Base-by-base conservation (phyloP, 169 alveolate genomes). In the Plasmodium sp. region DNA sequence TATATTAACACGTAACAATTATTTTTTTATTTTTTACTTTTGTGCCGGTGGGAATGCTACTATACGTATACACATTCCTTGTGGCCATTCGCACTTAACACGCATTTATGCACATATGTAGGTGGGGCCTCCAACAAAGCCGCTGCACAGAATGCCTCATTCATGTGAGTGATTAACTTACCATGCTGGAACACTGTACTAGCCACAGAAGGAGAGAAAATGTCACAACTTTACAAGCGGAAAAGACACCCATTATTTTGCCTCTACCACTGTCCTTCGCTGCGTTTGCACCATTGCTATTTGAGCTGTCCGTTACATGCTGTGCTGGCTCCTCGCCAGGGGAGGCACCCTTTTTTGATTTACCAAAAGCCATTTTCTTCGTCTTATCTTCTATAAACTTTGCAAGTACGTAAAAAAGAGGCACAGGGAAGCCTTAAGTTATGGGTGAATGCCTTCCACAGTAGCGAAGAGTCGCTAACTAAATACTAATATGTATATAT, bases 181-280 rank as follows among this genome's bases (percentile, higher is more conserved):
- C 84, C 41, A 39, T 31, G 34, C 12, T 18, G 41, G 43, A 80
- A 18, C 84, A 80, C 56, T 80, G 56, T 45, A 43, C 33, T 80
- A 80, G 9, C 84, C 84, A 80, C 33, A 80, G 18, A 22, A 80
- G 56, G 16, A 80, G 58, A 51, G 84, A 10, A 80, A 43, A 80
- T 14, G 16, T 16, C 31, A 80, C 5, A 80, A 80, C 31, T 80
- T 80, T 80, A 43, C 36, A 43, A 39, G 45, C 18, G 27, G 34
- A 14, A 80, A 80, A 16, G n/a, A 62, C 39, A 67, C 77, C 16
- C 34, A 80, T 16, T 80, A 80, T 80, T 80, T 43, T 80, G 56
- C 18, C 51, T 45, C 3, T 80, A 18, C 41, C 2, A 5, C 16
- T 9, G 33, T 80, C n/a, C 12, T 80, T 22, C 33, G 22, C n/a